Base-by-base conservation (phyloP, 2,329 filamentous ascomycete species). In the Penicillium rolfsii region DNA sequence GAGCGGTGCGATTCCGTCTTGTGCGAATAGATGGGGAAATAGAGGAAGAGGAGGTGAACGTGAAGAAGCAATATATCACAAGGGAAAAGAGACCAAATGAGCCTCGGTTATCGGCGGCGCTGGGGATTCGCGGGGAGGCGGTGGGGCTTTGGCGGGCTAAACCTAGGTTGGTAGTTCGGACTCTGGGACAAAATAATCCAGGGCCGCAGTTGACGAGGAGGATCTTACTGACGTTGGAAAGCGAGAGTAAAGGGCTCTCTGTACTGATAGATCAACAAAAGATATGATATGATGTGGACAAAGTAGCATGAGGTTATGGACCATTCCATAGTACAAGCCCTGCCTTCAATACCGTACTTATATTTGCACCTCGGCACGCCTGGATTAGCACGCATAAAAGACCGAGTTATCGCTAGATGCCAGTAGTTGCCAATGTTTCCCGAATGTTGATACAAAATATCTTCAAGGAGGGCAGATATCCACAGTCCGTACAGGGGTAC, bases 21-120 rank as follows among this genome's bases (percentile, higher is more conserved):
- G 50, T 48, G 41, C 50, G 38, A 58, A 58, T 49, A 63, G 35
- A 55, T 22, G 36, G 46, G 36, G n/a, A 35, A 56, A 53, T 33
- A 26, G 33, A 45, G 55, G 22, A 36, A 56, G 43, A 12, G 48
- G 24, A 55, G 55, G 36, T 35, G 52, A 62, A 60, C 28, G 53
- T 59, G 26, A 57, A 50, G 52, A 50, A 55, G 24, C 40, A 41
- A 55, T 54, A 63, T 54, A 63, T 69, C 62, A 70, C 64, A 60
- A 67, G 68, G 63, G 55, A 59, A 60, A 48, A 50, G 50, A 46
- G 57, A 40, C 11, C 41, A 22, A 35, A 45, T 19, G 58, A 61
- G 57, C 67, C 67, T 70, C 68, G 68, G 68, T 62, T 70, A 70
- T 61, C 63, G 60, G 65, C 67, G 67, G 67, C 52, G 57, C 50